phyloP scores from a whole-genome alignment of 306 rosid genomes.

The Mucuna pruriens region DNA sequence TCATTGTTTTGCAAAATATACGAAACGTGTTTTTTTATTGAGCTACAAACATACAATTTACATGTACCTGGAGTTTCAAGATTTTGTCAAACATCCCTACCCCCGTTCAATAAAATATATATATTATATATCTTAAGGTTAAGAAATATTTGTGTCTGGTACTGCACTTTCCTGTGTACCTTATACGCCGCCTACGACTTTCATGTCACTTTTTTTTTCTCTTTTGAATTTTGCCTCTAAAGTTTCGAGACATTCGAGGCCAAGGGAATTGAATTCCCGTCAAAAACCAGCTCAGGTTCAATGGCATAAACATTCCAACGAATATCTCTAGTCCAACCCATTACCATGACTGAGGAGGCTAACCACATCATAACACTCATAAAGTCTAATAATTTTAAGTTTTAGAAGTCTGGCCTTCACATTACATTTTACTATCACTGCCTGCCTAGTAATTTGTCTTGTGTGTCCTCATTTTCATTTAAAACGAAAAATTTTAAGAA shows the following conservation, averaged over 20 bases:
- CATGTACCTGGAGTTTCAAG: background rate
- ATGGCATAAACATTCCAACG: constrained; percentile 33
- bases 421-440: constrained; percentile 6
- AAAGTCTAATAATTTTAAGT: background rate
- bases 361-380: background rate
- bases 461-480: background rate
- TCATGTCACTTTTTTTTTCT: constrained; percentile 20
- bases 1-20: background rate
- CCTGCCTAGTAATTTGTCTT: background rate
- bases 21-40: background rate
- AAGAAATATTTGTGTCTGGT: background rate
- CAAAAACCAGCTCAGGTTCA: constrained; percentile 32
- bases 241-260: background rate
- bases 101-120: background rate
- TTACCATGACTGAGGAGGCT: background rate
- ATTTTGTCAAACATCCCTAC: background rate
- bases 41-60: background rate
- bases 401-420: background rate
- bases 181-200: background rate
- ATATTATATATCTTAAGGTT: background rate
- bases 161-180: background rate
- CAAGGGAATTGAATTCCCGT: constrained; percentile 55
- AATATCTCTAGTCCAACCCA: background rate
- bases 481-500: no score
- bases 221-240: background rate